Conservation (phyloP, 805 yeast species). For the Myxozyma udenii region DNA sequence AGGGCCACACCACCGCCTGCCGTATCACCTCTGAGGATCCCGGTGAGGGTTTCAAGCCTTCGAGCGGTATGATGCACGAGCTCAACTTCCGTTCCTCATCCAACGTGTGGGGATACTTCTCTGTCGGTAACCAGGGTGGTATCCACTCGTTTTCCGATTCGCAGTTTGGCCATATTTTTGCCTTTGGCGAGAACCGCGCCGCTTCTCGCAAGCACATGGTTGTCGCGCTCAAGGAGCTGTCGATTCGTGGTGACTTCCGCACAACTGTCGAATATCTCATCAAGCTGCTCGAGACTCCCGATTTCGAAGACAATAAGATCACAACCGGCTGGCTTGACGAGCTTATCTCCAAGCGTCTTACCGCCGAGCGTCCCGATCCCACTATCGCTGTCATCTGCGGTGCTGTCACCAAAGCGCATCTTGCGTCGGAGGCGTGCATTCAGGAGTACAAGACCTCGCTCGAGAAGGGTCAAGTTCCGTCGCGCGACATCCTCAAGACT, state of each 20-base stretch:
- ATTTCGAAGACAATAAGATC: conserved; percentile 90
- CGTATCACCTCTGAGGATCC: conserved; percentile 99
- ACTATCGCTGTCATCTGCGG: conserved; percentile 91
- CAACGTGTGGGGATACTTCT: conserved; percentile 99
- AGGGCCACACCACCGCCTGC: conserved; percentile 98
- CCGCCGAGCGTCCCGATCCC: conserved; percentile 96
- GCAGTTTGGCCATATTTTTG: conserved; percentile 98
- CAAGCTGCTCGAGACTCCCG: conserved; percentile 92
- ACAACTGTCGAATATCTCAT: conserved; percentile 97
- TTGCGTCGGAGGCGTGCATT: conserved; percentile 67
- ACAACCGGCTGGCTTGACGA: conserved; percentile 99
- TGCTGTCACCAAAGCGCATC: conserved; percentile 93
- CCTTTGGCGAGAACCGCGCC: conserved; percentile 97
- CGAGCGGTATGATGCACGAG: conserved; percentile 95
- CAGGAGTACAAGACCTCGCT: conserved; percentile 69
- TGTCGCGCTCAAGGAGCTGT: conserved; percentile 92
- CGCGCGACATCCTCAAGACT: conserved; percentile 75
- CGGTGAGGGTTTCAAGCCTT: conserved; percentile 98
- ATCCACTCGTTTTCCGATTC: conserved; percentile 98
- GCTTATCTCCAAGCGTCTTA: conserved; percentile 84
- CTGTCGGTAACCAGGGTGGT: conserved; percentile 93
- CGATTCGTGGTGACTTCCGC: conserved; percentile 97
- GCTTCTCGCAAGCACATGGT: conserved; percentile 99
- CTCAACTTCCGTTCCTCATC: conserved; percentile 95
- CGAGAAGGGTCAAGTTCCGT: conserved; percentile 93